Evolutionary conservation across 1,284 basidiomycete species (phyloP).

Genomic region (Anthracocystis walkeri): DNA sequence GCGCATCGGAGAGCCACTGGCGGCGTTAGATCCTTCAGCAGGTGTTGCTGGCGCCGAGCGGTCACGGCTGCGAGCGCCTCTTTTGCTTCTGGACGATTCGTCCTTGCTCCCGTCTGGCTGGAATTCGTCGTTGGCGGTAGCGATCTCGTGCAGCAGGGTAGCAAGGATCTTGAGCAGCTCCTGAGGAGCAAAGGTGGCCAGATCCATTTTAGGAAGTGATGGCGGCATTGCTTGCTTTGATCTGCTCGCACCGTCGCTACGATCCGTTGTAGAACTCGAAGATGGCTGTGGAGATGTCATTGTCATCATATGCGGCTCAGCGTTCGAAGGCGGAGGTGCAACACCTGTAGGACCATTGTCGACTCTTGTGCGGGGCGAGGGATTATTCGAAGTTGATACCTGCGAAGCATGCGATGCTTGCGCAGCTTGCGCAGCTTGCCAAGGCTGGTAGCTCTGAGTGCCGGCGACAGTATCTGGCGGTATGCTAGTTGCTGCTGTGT

Average conservation of each 20-base stretch:
- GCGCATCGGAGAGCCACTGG: slow-evolving; percentile 6
- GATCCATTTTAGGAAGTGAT: slow-evolving; percentile 71
- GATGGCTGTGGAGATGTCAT: slow-evolving; percentile 15
- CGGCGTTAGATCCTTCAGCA: slow-evolving; percentile 5
- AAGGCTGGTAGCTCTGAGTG: slow-evolving; percentile 2
- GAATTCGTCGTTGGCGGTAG: slow-evolving; percentile 83
- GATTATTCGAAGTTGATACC: slow-evolving; percentile 5
- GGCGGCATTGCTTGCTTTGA: slow-evolving; percentile 24
- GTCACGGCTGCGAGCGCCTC: slow-evolving; percentile 29
- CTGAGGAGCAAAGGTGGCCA: slow-evolving; percentile 73
- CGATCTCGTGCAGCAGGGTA: slow-evolving; percentile 88
- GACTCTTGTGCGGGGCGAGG: slow-evolving; percentile 28
- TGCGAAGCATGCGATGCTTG: slow-evolving; percentile 10
- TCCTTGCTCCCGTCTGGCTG: slow-evolving; percentile 53
- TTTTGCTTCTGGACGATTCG: slow-evolving; percentile 27
- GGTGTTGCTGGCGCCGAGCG: slow-evolving; percentile 31
- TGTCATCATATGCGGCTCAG: background rate
- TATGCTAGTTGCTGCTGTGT: background rate
- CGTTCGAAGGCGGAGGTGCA: background rate
- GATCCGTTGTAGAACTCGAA: slow-evolving; percentile 11
- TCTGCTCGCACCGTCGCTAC: slow-evolving; percentile 6
- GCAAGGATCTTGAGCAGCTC: slow-evolving; percentile 89
- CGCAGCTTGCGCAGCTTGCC: background rate
- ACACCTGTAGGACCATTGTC: slow-evolving; percentile 5
- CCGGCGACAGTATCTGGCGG: slow-evolving; percentile 7